These are phyloP conservation scores for Verticillium klebahnii DNA, from an alignment of 2,329 filamentous ascomycete species.

Conservation along the genomic window DNA sequence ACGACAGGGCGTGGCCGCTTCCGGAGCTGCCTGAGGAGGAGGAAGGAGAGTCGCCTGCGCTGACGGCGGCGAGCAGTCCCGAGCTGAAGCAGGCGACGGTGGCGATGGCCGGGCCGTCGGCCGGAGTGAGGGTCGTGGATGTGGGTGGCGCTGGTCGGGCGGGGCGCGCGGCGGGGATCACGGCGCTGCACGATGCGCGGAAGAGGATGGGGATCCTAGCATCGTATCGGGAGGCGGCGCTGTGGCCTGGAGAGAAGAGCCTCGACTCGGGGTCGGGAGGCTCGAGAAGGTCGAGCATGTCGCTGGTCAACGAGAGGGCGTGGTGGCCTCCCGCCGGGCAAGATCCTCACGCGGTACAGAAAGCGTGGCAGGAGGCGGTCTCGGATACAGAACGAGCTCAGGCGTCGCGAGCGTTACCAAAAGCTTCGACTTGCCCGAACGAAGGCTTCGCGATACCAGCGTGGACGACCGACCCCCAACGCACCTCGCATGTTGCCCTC, in stretches of 20 bases:
- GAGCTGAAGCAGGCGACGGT: constrained; percentile 9
- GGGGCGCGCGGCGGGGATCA: not conserved
- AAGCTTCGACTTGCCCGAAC: too few species aligned
- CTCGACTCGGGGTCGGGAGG: constrained; percentile 1
- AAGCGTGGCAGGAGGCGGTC: not conserved
- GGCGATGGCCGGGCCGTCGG: constrained; percentile 9
- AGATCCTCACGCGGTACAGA: not conserved
- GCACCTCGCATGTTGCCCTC: not conserved
- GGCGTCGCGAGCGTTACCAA: too few species aligned
- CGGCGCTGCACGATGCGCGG: not conserved
- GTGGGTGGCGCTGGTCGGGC: not conserved
- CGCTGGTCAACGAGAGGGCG: not conserved
- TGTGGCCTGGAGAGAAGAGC: not conserved
- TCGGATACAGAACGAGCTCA: too few species aligned
- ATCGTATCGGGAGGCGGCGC: constrained; percentile 1
- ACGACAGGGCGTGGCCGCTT: constrained; percentile 3
- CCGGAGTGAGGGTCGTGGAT: constrained; percentile 7
- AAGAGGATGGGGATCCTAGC: not conserved
- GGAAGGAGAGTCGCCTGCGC: not conserved
- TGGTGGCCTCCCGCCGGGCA: not conserved
- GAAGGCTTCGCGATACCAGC: too few species aligned
- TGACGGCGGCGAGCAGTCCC: not conserved
- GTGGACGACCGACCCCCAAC: not conserved
- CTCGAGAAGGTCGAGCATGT: not conserved
- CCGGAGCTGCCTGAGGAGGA: not conserved